These are phyloP conservation scores for Beauveria brongniartii DNA, from an alignment of 2,329 filamentous ascomycete species.

Conservation along the genomic window DNA sequence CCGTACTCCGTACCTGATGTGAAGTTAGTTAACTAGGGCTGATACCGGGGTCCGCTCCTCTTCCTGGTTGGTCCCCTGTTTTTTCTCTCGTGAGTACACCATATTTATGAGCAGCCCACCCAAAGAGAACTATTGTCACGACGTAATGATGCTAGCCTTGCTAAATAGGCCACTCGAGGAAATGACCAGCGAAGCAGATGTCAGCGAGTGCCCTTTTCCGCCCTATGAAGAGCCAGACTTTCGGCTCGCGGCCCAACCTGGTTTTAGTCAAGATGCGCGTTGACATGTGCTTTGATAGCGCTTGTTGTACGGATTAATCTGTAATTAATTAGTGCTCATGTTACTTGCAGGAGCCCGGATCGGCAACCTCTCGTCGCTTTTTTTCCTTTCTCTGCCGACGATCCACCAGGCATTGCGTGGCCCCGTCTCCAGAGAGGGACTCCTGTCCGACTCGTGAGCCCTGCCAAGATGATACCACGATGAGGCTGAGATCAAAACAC, in stretches of 20 bases:
- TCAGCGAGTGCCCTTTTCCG: no score
- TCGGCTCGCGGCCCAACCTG: no score
- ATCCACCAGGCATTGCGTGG: constrained; percentile 6
- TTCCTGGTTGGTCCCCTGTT: not conserved
- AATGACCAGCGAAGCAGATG: no score
- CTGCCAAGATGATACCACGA: constrained; percentile 1
- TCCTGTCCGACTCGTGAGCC: not conserved
- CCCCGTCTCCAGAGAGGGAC: not conserved
- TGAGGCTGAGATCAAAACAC: constrained; percentile 8
- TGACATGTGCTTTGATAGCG: not conserved
- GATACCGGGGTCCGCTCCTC: not conserved
- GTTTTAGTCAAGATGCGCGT: no score
- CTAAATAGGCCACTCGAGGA: no score
- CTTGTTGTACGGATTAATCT: no score
- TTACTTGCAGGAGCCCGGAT: not conserved
- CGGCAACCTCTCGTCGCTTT: not conserved
- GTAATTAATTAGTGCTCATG: not conserved
- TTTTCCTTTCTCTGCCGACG: not conserved
- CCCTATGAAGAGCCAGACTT: no score
- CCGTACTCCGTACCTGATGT: not conserved
- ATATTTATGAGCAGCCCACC: not conserved
- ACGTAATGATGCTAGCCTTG: not conserved
- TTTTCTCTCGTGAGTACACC: not conserved
- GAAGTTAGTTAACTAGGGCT: not conserved
- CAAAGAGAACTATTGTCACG: not conserved